phyloP scores from a whole-genome alignment of 2,329 filamentous ascomycete species.

The Ceratocystiopsis sp. region DNA sequence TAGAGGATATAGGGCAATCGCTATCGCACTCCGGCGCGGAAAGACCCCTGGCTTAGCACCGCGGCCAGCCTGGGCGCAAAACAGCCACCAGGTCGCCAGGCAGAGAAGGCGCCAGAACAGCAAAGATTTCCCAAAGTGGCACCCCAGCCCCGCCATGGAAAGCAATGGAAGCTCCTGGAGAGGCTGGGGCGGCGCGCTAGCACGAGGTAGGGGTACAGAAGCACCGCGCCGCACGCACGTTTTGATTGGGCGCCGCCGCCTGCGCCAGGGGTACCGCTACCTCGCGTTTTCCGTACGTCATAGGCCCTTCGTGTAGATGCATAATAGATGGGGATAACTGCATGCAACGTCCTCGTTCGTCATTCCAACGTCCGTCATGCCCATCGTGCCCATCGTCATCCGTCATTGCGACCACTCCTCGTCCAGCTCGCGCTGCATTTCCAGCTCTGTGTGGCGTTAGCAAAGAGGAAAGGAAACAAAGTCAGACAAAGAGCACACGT shows the following conservation, averaged over 20 bases:
- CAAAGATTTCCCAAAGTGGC: slow-evolving; percentile 6
- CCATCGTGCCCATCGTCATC: too few species aligned
- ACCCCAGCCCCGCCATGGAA: slow-evolving; percentile 11
- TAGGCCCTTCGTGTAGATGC: too few species aligned
- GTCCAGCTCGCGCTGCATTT: slow-evolving; percentile 10
- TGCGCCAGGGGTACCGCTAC: too few species aligned
- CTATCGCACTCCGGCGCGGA: too few species aligned
- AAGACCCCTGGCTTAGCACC: too few species aligned
- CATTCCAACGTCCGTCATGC: too few species aligned
- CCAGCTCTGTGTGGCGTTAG: slow-evolving; percentile 6
- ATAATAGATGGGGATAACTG: too few species aligned
- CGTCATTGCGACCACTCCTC: slow-evolving; percentile 3
- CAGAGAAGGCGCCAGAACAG: background rate
- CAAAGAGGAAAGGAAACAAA: background rate
- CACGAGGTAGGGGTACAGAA: background rate
- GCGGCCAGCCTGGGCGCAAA: too few species aligned
- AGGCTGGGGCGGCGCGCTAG: slow-evolving; percentile 5
- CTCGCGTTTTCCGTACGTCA: too few species aligned
- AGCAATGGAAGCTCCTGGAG: slow-evolving; percentile 12
- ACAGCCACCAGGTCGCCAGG: background rate
- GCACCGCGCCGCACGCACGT: background rate
- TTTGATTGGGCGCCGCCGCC: background rate
- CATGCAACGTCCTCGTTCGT: too few species aligned
- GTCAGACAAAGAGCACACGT: slow-evolving; percentile 14
- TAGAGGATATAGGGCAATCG: too few species aligned